Evolutionary conservation across 805 yeast genomes (phyloP), one percentile per base, ranked within the genome.

Genomic region (Wickerhamomyces ciferrii): DNA sequence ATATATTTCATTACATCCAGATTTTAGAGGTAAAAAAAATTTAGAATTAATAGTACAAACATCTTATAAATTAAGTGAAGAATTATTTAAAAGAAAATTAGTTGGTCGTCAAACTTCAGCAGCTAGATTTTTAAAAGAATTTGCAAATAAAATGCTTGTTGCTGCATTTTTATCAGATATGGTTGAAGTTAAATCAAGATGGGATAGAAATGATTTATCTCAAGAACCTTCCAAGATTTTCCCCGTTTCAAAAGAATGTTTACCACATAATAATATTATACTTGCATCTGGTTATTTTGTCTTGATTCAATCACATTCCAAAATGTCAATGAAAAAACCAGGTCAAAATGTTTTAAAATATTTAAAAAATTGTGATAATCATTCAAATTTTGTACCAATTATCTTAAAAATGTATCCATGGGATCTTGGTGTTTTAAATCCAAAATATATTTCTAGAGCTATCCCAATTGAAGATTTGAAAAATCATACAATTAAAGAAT

Each of bases 361-460:
- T 35, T 19, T 35, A 13, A 19, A 35, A 35, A 18, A 15, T 4
- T 35, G 38, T 35, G 38, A 18, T 19, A 17, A 35, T 35, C n/a
- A 35, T 11, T 35, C 38, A 10, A 35, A 35, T 35, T 35, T 35
- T 14, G 10, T 35, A 7, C 38, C 38, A 18, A 19, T 35, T 4
- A 19, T 35, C 4, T 19, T 35, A 19, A 35, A 19, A 19, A 35
- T 35, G 38, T 35, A 35, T 35, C 38, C 38, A 10, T 35, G 38
- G 38, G 38, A 35, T 35, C 38, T 35, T 35, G 38, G 38, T 35
- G 38, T 35, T 35, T 35, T 35, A 19, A 35, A 35, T 35, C 38
- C 38, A 19, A 35, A 35, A 18, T 35, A 35, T 19, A 35, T 35
- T 8, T 35, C 38, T 4, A 35, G 38, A 35, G 38, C 38, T 5